Evolutionary conservation across 129 eudicot species (phyloP).

Genomic region (Escallonia herrerae): DNA sequence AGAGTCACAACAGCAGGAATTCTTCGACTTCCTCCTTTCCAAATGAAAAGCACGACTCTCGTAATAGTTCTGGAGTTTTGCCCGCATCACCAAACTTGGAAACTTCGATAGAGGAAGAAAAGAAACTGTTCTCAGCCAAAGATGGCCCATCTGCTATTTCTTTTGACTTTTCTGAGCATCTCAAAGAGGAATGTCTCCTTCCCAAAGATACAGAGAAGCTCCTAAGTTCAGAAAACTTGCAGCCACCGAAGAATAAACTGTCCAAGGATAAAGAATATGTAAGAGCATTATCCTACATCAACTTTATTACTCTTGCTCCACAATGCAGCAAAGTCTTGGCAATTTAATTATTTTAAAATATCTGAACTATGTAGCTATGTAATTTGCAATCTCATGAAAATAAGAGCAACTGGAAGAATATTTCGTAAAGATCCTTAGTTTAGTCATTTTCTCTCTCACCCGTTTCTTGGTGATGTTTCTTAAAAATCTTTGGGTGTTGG

Average conservation of each 20-base stretch:
- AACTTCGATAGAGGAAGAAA: constrained; percentile 13
- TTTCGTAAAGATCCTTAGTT: neutral
- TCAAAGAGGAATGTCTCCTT: constrained; percentile 16
- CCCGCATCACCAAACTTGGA: constrained; percentile 14
- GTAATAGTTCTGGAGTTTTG: constrained; percentile 1
- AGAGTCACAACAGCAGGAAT: constrained; percentile 9
- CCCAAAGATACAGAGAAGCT: constrained; percentile 7
- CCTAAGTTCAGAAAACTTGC: constrained; percentile 20
- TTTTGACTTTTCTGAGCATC: constrained; percentile 24
- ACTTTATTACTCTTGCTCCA: constrained; percentile 9
- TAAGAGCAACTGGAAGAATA: neutral
- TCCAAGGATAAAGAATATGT: constrained; percentile 44
- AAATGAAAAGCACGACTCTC: constrained; percentile 8
- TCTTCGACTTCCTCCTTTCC: constrained; percentile 19
- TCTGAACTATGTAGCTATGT: too few species aligned
- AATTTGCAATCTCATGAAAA: neutral
- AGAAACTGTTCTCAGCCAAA: constrained; percentile 10
- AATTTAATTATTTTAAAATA: too few species aligned
- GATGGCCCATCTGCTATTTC: constrained; percentile 19
- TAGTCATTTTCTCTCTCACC: constrained; percentile 2
- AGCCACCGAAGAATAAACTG: too few species aligned
- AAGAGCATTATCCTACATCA: constrained; percentile 24
- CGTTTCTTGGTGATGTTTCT: constrained; percentile 9
- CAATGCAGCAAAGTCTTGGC: too few species aligned
- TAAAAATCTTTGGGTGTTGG: constrained; percentile 1